Conservation (phyloP, 208 protist genomes). For the Trypanosoma platydactyli region DNA sequence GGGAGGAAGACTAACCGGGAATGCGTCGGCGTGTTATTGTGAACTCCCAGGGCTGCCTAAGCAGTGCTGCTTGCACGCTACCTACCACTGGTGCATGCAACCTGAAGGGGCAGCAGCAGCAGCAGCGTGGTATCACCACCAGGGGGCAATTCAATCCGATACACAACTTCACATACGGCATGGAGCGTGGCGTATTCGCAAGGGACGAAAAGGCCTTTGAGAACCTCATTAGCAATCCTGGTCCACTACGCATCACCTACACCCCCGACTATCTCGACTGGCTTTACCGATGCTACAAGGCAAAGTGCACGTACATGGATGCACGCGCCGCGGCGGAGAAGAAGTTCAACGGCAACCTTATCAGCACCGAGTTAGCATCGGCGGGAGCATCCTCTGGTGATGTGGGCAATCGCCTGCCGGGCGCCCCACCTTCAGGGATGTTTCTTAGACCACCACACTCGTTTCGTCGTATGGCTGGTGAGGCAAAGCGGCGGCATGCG, state of each 20-base stretch:
- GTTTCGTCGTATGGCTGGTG: conserved; percentile 52
- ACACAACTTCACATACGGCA: conserved; percentile 67
- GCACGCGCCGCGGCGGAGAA: conserved; percentile 54
- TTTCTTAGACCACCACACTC: conserved; percentile 63
- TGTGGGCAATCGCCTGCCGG: conserved; percentile 27
- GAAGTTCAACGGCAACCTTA: conserved; percentile 56
- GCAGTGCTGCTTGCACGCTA: neutral
- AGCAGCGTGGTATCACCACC: conserved; percentile 50
- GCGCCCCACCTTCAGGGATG: conserved; percentile 42
- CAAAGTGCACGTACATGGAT: conserved; percentile 55
- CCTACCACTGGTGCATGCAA: neutral
- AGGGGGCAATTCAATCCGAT: conserved; percentile 85
- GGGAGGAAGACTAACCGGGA: too few species aligned
- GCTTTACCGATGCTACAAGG: conserved; percentile 74
- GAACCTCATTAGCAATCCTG: conserved; percentile 76
- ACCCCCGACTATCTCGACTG: conserved; percentile 88
- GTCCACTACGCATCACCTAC: conserved; percentile 76
- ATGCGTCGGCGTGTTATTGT: too few species aligned
- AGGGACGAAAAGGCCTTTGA: conserved; percentile 62
- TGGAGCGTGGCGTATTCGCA: conserved; percentile 32
- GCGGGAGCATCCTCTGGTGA: neutral
- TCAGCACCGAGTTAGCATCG: conserved; percentile 25
- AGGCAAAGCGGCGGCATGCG: conserved; percentile 44
- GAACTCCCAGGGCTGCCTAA: neutral
- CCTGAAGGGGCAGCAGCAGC: conserved; percentile 5